phyloP scores from a whole-genome alignment of 352 stramenopile species.

The Globisporangium takayamanum region DNA sequence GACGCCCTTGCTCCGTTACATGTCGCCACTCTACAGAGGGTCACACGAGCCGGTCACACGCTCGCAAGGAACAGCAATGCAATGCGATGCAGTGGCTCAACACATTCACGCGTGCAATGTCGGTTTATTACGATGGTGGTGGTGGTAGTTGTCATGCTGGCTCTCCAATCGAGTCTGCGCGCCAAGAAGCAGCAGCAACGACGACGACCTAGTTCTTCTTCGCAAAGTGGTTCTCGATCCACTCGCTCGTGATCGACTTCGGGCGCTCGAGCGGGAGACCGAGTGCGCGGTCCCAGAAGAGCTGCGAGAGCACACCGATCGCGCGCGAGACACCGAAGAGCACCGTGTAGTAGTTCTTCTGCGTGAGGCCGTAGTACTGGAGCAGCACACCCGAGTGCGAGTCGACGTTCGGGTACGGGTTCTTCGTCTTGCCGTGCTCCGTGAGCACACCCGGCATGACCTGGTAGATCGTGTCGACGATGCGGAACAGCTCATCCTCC shows the following conservation, averaged over 20 bases:
- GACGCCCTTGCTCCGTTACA: too few relatives aligned
- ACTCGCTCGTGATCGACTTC: slow-evolving; percentile 98
- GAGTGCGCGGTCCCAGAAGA: slow-evolving; percentile 98
- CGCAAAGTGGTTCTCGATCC: slow-evolving; percentile 95
- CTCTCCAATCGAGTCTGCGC: background rate
- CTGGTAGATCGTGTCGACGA: slow-evolving; percentile 99
- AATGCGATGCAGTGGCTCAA: too few relatives aligned
- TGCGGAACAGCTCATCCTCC: slow-evolving; percentile 98
- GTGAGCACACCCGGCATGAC: slow-evolving; percentile 98
- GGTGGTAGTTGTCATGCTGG: too few relatives aligned
- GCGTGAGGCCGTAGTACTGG: slow-evolving; percentile 98
- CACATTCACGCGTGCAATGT: too few relatives aligned
- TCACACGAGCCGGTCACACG: too few relatives aligned
- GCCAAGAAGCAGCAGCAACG: background rate
- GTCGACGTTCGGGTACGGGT: slow-evolving; percentile 99
- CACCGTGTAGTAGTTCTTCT: slow-evolving; percentile 99
- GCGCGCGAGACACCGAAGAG: slow-evolving; percentile 98
- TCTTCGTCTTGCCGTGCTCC: slow-evolving; percentile 99
- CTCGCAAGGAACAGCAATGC: too few relatives aligned
- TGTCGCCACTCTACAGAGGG: too few relatives aligned
- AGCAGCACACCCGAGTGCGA: slow-evolving; percentile 97
- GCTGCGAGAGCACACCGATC: slow-evolving; percentile 97
- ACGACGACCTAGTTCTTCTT: slow-evolving; percentile 58
- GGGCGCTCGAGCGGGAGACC: slow-evolving; percentile 96
- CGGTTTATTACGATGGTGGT: background rate